phyloP scores from a whole-genome alignment of 2,329 filamentous ascomycete genomes.

The Calonectria hawksworthii region DNA sequence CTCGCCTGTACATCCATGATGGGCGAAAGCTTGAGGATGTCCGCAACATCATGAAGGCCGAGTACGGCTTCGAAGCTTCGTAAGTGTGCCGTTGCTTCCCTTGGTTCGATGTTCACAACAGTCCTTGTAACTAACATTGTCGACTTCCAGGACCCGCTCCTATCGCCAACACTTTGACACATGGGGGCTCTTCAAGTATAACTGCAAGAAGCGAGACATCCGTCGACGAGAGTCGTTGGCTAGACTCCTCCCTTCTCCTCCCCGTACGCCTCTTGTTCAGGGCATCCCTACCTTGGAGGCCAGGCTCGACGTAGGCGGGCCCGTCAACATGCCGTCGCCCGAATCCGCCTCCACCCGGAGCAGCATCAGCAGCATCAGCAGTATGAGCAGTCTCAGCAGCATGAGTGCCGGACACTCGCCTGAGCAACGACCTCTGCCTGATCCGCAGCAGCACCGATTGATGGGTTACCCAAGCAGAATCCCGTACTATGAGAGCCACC shows the following conservation, averaged over 20 bases:
- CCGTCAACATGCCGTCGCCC: conserved; percentile 18
- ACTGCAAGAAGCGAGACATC: conserved; percentile 50
- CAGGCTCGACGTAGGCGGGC: not conserved
- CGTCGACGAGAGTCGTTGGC: conserved; percentile 31
- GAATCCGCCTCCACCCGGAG: conserved; percentile 22
- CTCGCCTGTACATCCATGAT: conserved; percentile 56
- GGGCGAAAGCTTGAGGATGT: conserved; percentile 58
- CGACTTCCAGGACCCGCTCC: conserved; percentile 54
- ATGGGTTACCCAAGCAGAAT: not conserved
- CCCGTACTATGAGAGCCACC: not conserved
- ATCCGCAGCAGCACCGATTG: conserved; percentile 11
- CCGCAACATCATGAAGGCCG: conserved; percentile 54
- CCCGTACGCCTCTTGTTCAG: conserved; percentile 28
- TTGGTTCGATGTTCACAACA: not conserved
- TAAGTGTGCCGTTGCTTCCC: conserved; percentile 41
- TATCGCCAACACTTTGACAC: conserved; percentile 63
- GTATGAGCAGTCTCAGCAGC: not conserved
- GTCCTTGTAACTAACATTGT: conserved; percentile 19
- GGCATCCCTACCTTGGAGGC: not conserved
- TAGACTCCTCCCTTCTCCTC: conserved; percentile 35
- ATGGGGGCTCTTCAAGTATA: conserved; percentile 65
- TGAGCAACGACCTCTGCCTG: conserved; percentile 36
- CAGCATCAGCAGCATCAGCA: conserved; percentile 6
- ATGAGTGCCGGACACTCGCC: conserved; percentile 32
- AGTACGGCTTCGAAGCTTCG: conserved; percentile 59